These are phyloP conservation scores for Chamaecrista fasciculata DNA, from an alignment of 306 rosid genomes.

Conservation along the genomic window DNA sequence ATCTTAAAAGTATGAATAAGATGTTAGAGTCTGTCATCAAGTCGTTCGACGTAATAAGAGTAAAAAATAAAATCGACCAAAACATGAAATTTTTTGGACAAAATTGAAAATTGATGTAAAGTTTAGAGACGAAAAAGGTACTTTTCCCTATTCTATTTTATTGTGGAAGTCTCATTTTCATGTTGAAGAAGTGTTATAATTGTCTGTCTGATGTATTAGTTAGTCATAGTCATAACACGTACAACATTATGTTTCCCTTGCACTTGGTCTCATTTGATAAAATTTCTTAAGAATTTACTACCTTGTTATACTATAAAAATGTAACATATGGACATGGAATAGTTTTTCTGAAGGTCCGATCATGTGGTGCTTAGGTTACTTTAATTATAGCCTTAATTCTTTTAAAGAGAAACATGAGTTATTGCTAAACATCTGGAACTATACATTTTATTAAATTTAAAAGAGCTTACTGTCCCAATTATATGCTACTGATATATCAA, in stretches of 20 bases:
- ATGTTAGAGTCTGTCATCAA: no score
- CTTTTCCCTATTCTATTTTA: not conserved
- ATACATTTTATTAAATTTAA: slow-evolving; percentile 4
- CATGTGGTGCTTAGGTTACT: not conserved
- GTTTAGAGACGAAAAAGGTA: no score
- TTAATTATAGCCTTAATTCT: no score
- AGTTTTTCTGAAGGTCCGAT: no score
- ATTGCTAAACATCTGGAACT: not conserved
- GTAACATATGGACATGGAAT: not conserved
- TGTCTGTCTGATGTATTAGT: not conserved
- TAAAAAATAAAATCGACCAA: no score
- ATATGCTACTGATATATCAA: not conserved
- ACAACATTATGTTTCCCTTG: not conserved
- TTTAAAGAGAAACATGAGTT: not conserved
- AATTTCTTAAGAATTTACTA: no score
- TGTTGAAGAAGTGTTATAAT: no score
- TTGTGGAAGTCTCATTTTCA: slow-evolving; percentile 7
- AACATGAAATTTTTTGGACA: no score
- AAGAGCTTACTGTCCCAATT: not conserved
- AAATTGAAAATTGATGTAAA: no score
- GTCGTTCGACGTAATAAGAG: no score
- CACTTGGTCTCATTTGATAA: not conserved
- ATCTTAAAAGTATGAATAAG: no score
- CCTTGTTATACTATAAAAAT: not conserved
- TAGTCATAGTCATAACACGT: not conserved